These are phyloP conservation scores for Saturnispora bothae DNA, from an alignment of 805 yeast genomes.

Conservation along the genomic window DNA sequence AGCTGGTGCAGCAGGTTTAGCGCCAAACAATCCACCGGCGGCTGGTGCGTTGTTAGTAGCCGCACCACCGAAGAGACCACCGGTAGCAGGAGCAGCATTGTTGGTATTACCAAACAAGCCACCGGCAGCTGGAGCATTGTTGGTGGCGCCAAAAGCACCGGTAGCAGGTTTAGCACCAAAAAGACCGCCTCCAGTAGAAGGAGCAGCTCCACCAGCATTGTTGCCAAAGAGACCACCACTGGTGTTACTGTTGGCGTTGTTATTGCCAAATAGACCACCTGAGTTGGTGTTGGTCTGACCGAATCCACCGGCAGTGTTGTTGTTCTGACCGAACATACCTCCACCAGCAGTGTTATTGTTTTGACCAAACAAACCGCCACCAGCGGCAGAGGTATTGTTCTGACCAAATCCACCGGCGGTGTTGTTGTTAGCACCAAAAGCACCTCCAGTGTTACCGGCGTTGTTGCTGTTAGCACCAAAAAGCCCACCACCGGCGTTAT, in stretches of 20 bases:
- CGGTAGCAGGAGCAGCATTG: constrained; percentile 16
- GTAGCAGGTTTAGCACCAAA: constrained; percentile 14
- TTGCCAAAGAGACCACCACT: constrained; percentile 16
- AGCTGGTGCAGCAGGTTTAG: constrained; percentile 23
- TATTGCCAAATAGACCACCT: constrained; percentile 29
- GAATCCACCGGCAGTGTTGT: constrained; percentile 19
- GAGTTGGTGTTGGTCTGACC: constrained; percentile 32
- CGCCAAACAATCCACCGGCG: constrained; percentile 29
- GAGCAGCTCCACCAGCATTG: constrained; percentile 16
- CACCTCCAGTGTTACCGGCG: constrained; percentile 7
- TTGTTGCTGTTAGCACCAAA: constrained; percentile 26
- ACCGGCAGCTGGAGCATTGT: constrained; percentile 30
- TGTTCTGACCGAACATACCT: constrained; percentile 16
- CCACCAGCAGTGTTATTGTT: constrained; percentile 8
- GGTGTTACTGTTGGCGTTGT: constrained; percentile 8
- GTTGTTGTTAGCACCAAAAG: constrained; percentile 7
- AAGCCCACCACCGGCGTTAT: constrained; percentile 26
- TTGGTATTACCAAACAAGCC: constrained; percentile 13
- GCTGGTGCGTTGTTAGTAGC: constrained; percentile 17
- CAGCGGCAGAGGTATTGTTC: constrained; percentile 20
- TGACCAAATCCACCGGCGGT: constrained; percentile 17
- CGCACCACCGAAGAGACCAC: constrained; percentile 30
- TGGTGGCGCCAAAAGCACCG: constrained; percentile 31
- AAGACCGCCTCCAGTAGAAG: constrained; percentile 32
- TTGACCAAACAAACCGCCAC: constrained; percentile 30